These are phyloP conservation scores for Lodderomyces orthopsilosis DNA, from an alignment of 1,139 yeast species.

Conservation along the genomic window DNA sequence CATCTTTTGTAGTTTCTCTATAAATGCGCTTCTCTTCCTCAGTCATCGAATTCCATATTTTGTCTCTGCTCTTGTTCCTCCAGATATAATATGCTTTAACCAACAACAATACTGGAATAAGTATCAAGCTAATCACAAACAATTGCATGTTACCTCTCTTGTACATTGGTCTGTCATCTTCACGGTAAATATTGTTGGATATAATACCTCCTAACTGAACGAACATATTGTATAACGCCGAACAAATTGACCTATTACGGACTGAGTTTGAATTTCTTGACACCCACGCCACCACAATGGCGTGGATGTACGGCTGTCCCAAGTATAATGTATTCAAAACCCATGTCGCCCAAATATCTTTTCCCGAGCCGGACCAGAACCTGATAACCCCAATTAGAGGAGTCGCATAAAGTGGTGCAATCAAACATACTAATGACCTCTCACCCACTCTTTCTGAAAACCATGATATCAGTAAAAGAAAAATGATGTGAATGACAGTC, in stretches of 20 bases:
- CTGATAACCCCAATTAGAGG: conserved; percentile 42
- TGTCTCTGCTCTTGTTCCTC: conserved; percentile 44
- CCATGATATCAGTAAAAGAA: conserved; percentile 38
- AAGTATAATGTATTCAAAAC: conserved; percentile 43
- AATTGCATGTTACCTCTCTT: conserved; percentile 46
- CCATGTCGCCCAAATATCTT: conserved; percentile 52
- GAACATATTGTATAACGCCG: conserved; percentile 58
- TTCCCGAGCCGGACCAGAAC: conserved; percentile 51
- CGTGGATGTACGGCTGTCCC: conserved; percentile 51
- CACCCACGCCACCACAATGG: conserved; percentile 58
- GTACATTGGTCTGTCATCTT: conserved; percentile 57
- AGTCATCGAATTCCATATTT: conserved; percentile 47
- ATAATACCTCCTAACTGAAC: conserved; percentile 56
- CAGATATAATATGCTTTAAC: conserved; percentile 42
- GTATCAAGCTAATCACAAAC: conserved; percentile 16
- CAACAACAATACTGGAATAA: conserved; percentile 17
- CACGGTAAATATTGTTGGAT: conserved; percentile 53
- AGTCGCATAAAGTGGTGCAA: conserved; percentile 38
- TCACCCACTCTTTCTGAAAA: conserved; percentile 37
- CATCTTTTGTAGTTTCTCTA: conserved; percentile 39
- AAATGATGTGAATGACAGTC: conserved; percentile 16
- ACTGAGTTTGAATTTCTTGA: conserved; percentile 62
- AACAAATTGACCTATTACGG: conserved; percentile 43
- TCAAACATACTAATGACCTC: conserved; percentile 30
- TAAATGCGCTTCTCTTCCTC: conserved; percentile 48